Evolutionary conservation across 208 protist species (phyloP), one percentile per base, ranked within the genome.

Genomic region (Endotrypanum monterogeii): DNA sequence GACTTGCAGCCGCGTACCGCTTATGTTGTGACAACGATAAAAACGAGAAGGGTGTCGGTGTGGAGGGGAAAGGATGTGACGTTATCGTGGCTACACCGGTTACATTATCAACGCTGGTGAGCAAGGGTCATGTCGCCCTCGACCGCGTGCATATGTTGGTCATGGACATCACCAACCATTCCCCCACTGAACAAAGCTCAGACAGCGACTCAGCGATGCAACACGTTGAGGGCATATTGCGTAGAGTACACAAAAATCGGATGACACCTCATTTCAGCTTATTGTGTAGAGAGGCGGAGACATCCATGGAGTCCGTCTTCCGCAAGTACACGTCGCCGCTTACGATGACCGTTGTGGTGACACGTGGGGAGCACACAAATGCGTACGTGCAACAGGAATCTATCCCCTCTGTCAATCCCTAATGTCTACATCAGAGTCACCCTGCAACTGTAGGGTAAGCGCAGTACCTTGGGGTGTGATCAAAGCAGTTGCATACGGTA

Each of bases 91-190:
- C 89, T n/a, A 98, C 95, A 2, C 93, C 93, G 14, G 87, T 83
- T 41, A 75, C 86, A 30, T 82, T 98, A n/a, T 68, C 79, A 52
- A 81, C 91, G 61, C 66, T 95, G 71, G 55, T 89, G 32, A 67
- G 73, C 44, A 73, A 58, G 11, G 83, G 80, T 39, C 44, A 67
- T 25, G 85, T 99, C 12, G 83, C 76, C 18, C 71, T 99, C 2
- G 62, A 82, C 3, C 23, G 74, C 30, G 82, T 98, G 44, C 88
- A 86, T 55, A 98, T 97, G 69, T 77, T 99, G 28, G 89, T 97
- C 23, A 87, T 99, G 32, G 98, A 99, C 79, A 98, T 98, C 67
- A 97, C 96, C 11, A 98, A 99, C 80, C 87, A 97, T 28, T 99
- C 99, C 97, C 84, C 99, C 25, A 98, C 99, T 1, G 65, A 73